A percentile compares a stretch with the other conserved stretches of the same genome.
Conservation (phyloP, 2,329 filamentous ascomycete species). For the Aspergillus sp. region DNA sequence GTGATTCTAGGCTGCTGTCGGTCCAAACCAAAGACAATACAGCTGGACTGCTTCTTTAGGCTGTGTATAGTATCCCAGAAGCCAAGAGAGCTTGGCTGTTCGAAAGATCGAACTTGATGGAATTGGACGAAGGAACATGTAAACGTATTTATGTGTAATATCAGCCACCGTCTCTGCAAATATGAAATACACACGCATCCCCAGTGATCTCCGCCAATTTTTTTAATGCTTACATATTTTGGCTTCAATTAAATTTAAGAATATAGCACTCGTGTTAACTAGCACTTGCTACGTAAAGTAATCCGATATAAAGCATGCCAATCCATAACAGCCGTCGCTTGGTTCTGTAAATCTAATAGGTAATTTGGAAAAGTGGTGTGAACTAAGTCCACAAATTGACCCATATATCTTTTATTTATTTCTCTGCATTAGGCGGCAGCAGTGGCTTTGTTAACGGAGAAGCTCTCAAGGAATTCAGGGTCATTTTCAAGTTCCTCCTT, state of each 20-base stretch:
- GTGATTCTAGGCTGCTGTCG: neutral
- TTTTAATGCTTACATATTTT: neutral
- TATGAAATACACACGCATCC: too few species aligned
- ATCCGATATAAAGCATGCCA: neutral
- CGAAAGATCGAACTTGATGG: neutral
- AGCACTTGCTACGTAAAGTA: neutral
- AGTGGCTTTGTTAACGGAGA: constrained; percentile 50
- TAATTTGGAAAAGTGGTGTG: constrained; percentile 1
- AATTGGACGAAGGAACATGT: neutral
- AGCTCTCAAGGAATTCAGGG: constrained; percentile 76
- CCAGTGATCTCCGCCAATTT: too few species aligned
- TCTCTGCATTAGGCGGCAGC: neutral
- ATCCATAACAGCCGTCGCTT: constrained; percentile 7
- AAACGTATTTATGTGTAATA: neutral
- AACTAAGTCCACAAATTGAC: neutral
- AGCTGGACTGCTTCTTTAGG: neutral
- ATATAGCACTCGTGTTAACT: neutral
- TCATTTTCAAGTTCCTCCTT: constrained; percentile 90
- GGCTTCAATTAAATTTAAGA: neutral
- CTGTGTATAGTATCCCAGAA: neutral
- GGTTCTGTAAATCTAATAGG: constrained; percentile 1
- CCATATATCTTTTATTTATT: neutral
- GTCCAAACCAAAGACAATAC: neutral
- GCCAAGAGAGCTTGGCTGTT: neutral
- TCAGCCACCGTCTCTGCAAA: too few species aligned